These are phyloP conservation scores for Monilinia fructicola DNA, from an alignment of 2,329 filamentous ascomycete genomes.

Conservation along the genomic window DNA sequence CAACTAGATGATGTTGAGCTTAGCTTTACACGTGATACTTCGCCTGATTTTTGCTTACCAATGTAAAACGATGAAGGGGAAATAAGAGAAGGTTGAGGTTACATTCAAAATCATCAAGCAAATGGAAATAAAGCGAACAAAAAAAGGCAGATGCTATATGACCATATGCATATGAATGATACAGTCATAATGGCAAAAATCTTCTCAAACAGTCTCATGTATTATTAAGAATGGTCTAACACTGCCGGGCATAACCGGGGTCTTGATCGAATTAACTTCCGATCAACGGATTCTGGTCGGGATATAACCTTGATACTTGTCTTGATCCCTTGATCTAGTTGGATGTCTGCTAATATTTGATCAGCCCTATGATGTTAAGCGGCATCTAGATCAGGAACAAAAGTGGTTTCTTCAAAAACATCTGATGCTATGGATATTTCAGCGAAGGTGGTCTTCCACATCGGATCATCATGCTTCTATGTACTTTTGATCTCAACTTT, in stretches of 20 bases:
- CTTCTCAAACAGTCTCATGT: background rate
- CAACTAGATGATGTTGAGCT: slow-evolving; percentile 2
- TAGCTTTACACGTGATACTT: slow-evolving; percentile 14
- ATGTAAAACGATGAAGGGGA: slow-evolving; percentile 5
- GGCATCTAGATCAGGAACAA: background rate
- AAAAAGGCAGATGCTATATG: background rate
- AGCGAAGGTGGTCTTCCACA: background rate
- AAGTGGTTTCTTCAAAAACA: background rate
- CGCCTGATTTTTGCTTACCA: background rate
- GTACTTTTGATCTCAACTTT: background rate
- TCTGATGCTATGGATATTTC: background rate
- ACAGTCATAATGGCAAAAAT: background rate
- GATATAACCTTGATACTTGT: slow-evolving; percentile 4
- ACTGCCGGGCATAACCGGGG: slow-evolving; percentile 1
- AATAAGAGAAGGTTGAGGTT: background rate
- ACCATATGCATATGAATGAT: background rate
- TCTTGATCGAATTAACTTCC: background rate
- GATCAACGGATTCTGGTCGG: slow-evolving; percentile 6
- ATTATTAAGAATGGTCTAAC: slow-evolving; percentile 3
- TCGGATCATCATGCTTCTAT: background rate
- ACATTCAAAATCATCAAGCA: background rate
- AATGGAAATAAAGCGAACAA: background rate
- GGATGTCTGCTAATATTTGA: background rate
- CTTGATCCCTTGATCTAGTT: background rate
- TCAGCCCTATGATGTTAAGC: slow-evolving; percentile 15